Evolutionary conservation across 2,329 filamentous ascomycete species (phyloP), one percentile per base, ranked within the genome.

Genomic region (Phoma sp.): DNA sequence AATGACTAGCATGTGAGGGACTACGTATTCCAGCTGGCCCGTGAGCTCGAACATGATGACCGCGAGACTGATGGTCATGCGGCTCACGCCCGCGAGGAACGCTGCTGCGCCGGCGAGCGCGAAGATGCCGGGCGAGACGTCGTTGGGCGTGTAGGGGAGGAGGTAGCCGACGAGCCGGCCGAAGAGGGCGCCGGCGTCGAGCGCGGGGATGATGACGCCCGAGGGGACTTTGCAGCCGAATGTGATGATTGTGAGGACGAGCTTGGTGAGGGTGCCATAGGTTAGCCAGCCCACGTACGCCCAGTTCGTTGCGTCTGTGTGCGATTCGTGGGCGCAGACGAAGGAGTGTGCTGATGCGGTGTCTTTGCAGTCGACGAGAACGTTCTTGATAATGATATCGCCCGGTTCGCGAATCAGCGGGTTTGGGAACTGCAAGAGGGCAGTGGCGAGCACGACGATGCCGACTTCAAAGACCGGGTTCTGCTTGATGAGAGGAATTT

Each of bases 1-100:
- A 50, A 86, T 86, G 6, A 83, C 83, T 18, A 84, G 77, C 82
- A 85, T 86, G 57, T 84, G 80, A 10, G 84, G 82, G 1, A 84
- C 74, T 9, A 83, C 78, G 66, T 84, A 85, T 54, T 83, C 79
- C 7, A 85, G 77, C 60, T 85, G 82, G 32, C 84, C 83, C 0
- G 83, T 86, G 7, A 86, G 75, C 65, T 74, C 83, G 67, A 86
- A 85, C 83, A 86, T 85, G 68, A 86, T 84, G 32, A 86, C 84
- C 7, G 80, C 80, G 6, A 86, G 75, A 2, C 79, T 82, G 9
- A 85, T 80, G 0, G 83, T 85, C 83, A 85, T 85, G 30, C 84
- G 75, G 10, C 79, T 81, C 1, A 86, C 82, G 5, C 84, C 84
- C 1, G 83, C 83, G 0, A 86, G 77, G 63, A 86, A 86, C 0